These are phyloP conservation scores for Starmerella stigmatis DNA, from an alignment of 805 yeast genomes.

Conservation along the genomic window DNA sequence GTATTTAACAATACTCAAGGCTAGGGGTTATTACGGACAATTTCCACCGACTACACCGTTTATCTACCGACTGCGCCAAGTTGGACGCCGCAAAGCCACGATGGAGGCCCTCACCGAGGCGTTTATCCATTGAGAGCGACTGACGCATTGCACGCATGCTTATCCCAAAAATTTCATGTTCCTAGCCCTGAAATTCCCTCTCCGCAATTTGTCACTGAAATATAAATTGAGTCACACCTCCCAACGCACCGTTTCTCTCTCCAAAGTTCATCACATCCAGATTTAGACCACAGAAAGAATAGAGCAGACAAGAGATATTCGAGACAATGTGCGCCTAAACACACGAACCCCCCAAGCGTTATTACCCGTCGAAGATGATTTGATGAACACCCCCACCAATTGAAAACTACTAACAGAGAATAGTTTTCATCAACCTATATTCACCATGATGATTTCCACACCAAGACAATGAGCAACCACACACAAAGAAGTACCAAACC, in stretches of 20 bases:
- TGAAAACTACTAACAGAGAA: slow-evolving; percentile 3
- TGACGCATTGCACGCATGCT: slow-evolving; percentile 3
- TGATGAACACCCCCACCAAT: slow-evolving; percentile 6
- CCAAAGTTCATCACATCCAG: slow-evolving; percentile 14
- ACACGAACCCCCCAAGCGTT: slow-evolving; percentile 5
- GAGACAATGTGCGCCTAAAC: slow-evolving; percentile 21
- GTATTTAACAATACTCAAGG: too few species aligned
- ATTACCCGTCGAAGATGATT: slow-evolving; percentile 11
- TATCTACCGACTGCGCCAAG: not conserved
- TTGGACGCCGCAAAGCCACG: not conserved
- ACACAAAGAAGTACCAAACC: slow-evolving; percentile 2
- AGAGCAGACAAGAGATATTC: slow-evolving; percentile 4
- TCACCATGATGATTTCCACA: slow-evolving; percentile 11
- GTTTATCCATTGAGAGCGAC: not conserved
- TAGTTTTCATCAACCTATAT: slow-evolving; percentile 8
- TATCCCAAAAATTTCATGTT: slow-evolving; percentile 7
- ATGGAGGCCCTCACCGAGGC: slow-evolving; percentile 4
- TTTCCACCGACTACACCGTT: too few species aligned
- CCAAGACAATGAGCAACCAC: slow-evolving; percentile 3
- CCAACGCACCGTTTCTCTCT: not conserved
- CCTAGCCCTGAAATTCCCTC: slow-evolving; percentile 12
- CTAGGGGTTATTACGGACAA: too few species aligned
- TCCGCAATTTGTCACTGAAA: slow-evolving; percentile 9
- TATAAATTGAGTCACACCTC: slow-evolving; percentile 16
- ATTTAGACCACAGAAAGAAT: slow-evolving; percentile 15